Conservation (phyloP, 352 stramenopile species). For the Globisporangium mamillatum region DNA sequence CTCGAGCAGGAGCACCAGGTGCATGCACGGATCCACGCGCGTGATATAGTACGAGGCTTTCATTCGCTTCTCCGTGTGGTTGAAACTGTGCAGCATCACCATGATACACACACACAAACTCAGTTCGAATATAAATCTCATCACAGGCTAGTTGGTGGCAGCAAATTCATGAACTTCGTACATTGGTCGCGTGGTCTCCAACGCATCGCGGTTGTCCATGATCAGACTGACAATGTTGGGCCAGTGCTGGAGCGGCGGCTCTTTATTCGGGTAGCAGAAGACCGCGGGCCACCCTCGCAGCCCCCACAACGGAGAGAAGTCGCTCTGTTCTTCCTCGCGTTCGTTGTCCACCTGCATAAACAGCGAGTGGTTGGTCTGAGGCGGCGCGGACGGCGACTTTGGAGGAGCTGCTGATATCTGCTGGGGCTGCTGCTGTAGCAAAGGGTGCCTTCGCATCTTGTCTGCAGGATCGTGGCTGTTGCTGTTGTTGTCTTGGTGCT, state of each 20-base stretch:
- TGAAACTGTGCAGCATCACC: slow-evolving; percentile 34
- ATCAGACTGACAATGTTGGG: slow-evolving; percentile 87
- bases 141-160: neutral
- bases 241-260: slow-evolving; percentile 71
- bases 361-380: slow-evolving; percentile 31
- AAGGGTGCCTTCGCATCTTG: slow-evolving; percentile 23
- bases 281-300: slow-evolving; percentile 78
- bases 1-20: slow-evolving; percentile 69
- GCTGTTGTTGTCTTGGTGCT: slow-evolving; percentile 10
- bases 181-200: slow-evolving; percentile 53
- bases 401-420: neutral
- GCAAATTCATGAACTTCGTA: slow-evolving; percentile 26
- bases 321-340: slow-evolving; percentile 60
- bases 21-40: slow-evolving; percentile 69
- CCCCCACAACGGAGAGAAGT: slow-evolving; percentile 81
- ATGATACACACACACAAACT: neutral
- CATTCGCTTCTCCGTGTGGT: slow-evolving; percentile 63
- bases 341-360: slow-evolving; percentile 58
- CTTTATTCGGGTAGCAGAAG: slow-evolving; percentile 73
- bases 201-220: slow-evolving; percentile 68
- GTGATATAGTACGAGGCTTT: slow-evolving; percentile 77
- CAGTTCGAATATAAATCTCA: neutral
- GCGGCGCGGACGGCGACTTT: slow-evolving; percentile 6
- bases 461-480: neutral
- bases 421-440: slow-evolving; percentile 18